phyloP scores from a whole-genome alignment of 148 eudicot species.

The Vaccinium macrocarpon region DNA sequence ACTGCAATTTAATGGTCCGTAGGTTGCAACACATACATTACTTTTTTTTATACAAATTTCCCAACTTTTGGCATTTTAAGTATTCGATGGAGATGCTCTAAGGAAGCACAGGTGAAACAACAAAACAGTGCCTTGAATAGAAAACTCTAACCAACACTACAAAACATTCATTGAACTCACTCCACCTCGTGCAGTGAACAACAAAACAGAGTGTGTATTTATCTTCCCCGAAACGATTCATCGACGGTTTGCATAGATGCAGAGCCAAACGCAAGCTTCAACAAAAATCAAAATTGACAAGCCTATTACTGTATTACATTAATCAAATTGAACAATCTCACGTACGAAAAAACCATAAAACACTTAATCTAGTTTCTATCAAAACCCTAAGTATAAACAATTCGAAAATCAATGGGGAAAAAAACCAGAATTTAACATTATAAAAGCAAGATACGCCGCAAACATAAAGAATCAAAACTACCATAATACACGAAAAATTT shows the following conservation, averaged over 20 bases:
- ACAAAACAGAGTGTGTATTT: background rate
- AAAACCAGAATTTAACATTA: background rate
- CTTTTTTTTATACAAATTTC: too few species aligned
- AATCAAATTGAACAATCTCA: background rate
- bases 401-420: background rate
- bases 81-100: background rate
- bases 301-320: background rate
- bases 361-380: background rate
- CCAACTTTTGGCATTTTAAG: background rate
- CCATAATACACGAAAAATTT: background rate
- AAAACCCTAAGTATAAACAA: background rate
- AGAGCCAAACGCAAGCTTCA: background rate
- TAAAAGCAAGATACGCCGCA: background rate
- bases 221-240: background rate
- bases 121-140: background rate
- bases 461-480: background rate
- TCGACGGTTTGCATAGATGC: background rate
- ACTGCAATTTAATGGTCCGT: background rate
- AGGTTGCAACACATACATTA: background rate
- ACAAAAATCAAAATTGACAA: background rate
- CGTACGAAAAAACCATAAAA: background rate
- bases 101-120: background rate
- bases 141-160: conserved; percentile 3
- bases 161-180: background rate
- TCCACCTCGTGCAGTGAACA: background rate